A percentile compares a stretch with the other conserved stretches of the same genome.
Conservation (phyloP, 1,284 basidiomycete species). For the Trichosporon ovoides region DNA sequence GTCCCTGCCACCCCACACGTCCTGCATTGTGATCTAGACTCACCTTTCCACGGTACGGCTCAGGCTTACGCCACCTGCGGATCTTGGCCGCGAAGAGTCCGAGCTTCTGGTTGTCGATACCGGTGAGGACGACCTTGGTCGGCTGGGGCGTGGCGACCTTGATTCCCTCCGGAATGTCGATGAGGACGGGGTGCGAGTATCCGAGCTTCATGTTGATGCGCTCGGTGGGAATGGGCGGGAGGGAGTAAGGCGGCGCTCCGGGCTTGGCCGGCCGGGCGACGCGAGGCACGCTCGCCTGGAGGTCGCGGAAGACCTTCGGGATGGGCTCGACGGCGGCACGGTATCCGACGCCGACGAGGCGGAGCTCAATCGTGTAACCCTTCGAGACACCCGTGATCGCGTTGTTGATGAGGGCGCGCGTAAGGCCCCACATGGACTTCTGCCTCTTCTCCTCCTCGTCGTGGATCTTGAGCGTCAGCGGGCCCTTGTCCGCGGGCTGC, state of each 20-base stretch:
- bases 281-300: slow-evolving; percentile 31
- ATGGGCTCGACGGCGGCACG: slow-evolving; percentile 81
- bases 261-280: slow-evolving; percentile 15
- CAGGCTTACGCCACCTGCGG: slow-evolving; percentile 76
- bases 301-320: slow-evolving; percentile 51
- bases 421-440: slow-evolving; percentile 87
- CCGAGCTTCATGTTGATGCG: slow-evolving; percentile 81
- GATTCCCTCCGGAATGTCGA: slow-evolving; percentile 75
- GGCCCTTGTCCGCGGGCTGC: slow-evolving; percentile 22
- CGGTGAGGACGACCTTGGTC: slow-evolving; percentile 53
- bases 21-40: slow-evolving; percentile 31
- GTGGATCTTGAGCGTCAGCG: slow-evolving; percentile 58
- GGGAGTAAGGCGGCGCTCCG: slow-evolving; percentile 21
- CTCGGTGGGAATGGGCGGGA: slow-evolving; percentile 28
- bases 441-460: slow-evolving; percentile 68
- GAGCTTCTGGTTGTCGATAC: slow-evolving; percentile 58
- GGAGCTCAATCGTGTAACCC: slow-evolving; percentile 75
- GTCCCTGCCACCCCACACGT: neutral
- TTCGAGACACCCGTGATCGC: slow-evolving; percentile 83
- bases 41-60: slow-evolving; percentile 97
- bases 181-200: slow-evolving; percentile 78
- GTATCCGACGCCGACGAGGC: slow-evolving; percentile 93
- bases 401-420: slow-evolving; percentile 80
- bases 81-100: slow-evolving; percentile 86
- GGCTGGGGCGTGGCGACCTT: slow-evolving; percentile 55